phyloP scores from a whole-genome alignment of 164 flowering plant genomes.

The Vitis cinerea region DNA sequence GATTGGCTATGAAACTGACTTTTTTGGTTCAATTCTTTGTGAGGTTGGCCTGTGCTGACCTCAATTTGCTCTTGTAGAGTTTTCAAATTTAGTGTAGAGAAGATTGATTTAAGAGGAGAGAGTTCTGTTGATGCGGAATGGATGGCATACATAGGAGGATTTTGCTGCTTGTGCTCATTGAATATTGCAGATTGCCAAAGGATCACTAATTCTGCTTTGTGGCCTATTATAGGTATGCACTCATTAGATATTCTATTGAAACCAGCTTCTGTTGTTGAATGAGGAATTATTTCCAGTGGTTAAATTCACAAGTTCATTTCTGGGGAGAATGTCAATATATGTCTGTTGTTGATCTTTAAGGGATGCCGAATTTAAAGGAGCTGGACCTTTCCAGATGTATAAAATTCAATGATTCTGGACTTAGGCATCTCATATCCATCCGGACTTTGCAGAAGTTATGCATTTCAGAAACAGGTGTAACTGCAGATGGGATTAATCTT shows the following conservation, averaged over 20 bases:
- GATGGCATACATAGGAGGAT: slow-evolving; percentile 88
- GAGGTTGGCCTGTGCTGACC: neutral
- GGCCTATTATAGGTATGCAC: slow-evolving; percentile 67
- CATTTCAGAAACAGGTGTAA: slow-evolving; percentile 71
- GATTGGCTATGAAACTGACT: neutral
- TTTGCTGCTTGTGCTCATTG: slow-evolving; percentile 50
- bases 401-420: slow-evolving; percentile 70
- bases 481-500: slow-evolving; percentile 50
- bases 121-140: slow-evolving; percentile 83
- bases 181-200: slow-evolving; percentile 68
- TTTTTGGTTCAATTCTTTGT: neutral
- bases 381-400: slow-evolving; percentile 70
- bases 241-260: neutral
- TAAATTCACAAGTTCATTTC: neutral
- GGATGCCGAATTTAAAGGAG: slow-evolving; percentile 64
- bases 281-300: neutral
- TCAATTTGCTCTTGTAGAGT: slow-evolving; percentile 40
- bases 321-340: no score
- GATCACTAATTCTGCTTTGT: slow-evolving; percentile 65
- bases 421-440: slow-evolving; percentile 66
- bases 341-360: slow-evolving; percentile 29
- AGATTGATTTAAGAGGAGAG: slow-evolving; percentile 63
- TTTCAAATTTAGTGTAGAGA: slow-evolving; percentile 67
- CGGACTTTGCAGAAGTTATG: slow-evolving; percentile 54
- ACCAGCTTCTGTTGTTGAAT: neutral